A percentile compares a stretch with the other conserved stretches of the same genome.
Evolutionary conservation across 2,329 filamentous ascomycete species (phyloP).

Genomic region (Coniochaeta sp.): DNA sequence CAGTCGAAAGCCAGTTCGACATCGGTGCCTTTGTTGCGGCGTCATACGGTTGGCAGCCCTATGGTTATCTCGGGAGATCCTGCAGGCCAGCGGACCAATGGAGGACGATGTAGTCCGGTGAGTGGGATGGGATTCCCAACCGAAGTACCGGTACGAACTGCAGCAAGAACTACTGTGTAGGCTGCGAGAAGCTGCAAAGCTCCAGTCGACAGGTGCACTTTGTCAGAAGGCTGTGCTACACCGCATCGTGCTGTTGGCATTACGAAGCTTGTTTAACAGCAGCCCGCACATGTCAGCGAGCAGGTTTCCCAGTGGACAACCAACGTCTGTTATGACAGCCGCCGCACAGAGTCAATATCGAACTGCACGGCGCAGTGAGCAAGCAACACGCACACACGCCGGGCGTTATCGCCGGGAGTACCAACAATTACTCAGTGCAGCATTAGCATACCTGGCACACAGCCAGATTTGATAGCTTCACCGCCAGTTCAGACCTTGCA

Average conservation of each 20-base stretch:
- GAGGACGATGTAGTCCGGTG: not conserved
- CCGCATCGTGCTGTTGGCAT: not conserved
- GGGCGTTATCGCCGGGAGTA: not conserved
- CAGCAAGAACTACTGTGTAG: not conserved
- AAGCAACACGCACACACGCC: not conserved
- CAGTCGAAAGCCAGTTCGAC: not conserved
- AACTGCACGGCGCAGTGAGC: not conserved
- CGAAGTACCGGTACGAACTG: not conserved
- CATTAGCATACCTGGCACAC: not conserved
- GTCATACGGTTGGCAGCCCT: not conserved
- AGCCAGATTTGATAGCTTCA: not conserved
- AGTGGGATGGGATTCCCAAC: no score
- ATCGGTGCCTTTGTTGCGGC: not conserved
- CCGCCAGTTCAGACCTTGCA: not conserved
- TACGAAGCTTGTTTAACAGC: slow-evolving; percentile 1
- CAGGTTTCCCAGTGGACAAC: not conserved
- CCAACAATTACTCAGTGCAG: not conserved
- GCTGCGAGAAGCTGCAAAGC: not conserved
- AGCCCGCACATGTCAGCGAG: not conserved
- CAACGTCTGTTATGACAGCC: not conserved
- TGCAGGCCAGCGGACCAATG: not conserved
- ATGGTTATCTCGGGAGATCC: not conserved
- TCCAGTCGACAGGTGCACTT: not conserved
- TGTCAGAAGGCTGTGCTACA: not conserved
- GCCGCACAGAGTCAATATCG: not conserved